phyloP scores from a whole-genome alignment of 768 basidiomycete species.

The Pisolithus marmoratus region DNA sequence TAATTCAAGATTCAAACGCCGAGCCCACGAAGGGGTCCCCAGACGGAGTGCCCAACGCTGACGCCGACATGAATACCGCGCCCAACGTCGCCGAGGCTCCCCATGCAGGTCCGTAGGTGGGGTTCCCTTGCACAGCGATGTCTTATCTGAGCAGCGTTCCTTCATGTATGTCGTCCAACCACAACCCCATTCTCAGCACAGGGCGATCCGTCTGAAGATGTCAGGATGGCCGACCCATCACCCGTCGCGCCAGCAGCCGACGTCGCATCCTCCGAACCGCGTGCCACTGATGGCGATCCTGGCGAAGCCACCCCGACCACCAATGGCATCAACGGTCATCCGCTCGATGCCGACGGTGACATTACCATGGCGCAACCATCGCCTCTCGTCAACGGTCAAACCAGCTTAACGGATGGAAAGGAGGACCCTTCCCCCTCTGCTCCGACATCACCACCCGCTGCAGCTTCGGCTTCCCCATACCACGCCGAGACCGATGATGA shows the following conservation, averaged over 20 bases:
- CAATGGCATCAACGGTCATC: slow-evolving; percentile 28
- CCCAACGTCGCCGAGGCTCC: slow-evolving; percentile 29
- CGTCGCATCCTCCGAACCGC: slow-evolving; percentile 7
- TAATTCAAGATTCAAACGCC: slow-evolving; percentile 17
- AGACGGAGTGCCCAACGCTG: slow-evolving; percentile 57
- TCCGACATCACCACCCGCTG: slow-evolving; percentile 31
- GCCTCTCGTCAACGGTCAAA: slow-evolving; percentile 21
- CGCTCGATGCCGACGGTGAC: slow-evolving; percentile 24
- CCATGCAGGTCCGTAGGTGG: slow-evolving; percentile 36
- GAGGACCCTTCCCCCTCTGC: slow-evolving; percentile 24
- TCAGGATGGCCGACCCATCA: slow-evolving; percentile 44
- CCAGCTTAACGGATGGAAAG: slow-evolving; percentile 5
- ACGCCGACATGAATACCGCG: slow-evolving; percentile 29
- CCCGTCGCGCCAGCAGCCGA: slow-evolving; percentile 12
- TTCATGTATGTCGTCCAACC: slow-evolving; percentile 39
- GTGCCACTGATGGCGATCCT: slow-evolving; percentile 3
- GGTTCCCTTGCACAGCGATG: slow-evolving; percentile 16
- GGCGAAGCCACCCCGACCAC: slow-evolving; percentile 17
- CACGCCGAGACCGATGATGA: slow-evolving; percentile 35
- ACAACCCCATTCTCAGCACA: slow-evolving; percentile 44
- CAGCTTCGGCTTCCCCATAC: slow-evolving; percentile 23
- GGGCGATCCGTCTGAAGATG: slow-evolving; percentile 44
- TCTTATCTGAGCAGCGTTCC: slow-evolving; percentile 34
- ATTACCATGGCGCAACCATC: slow-evolving; percentile 23
- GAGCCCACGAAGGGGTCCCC: slow-evolving; percentile 41